Base-by-base conservation (phyloP, 2,329 filamentous ascomycete genomes). In the Passalora sequoiae region DNA sequence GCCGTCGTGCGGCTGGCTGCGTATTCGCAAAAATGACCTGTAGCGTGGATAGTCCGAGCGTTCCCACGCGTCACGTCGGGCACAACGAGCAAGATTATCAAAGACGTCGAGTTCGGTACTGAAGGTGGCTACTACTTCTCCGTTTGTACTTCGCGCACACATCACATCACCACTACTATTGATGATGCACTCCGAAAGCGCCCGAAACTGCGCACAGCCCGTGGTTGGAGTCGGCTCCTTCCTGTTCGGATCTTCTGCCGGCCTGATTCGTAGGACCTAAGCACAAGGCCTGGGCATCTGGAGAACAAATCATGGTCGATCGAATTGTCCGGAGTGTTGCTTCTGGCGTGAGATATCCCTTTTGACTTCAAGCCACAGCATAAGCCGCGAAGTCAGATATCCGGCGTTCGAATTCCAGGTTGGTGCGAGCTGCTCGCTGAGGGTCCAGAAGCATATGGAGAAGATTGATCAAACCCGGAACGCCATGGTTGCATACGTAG, bases 11-110 rank as follows among this genome's bases (percentile, higher is more conserved):
- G 43, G 30, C 37, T 41, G 22, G 21, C 19, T 40, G 39, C 35
- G 40, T 25, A 30, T 44, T 31, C 35, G 32, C 21, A 36, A 40
- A 51, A 43, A 36, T 41, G 45, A 51, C 45, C 44, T 43, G 47
- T 50, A 42, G 33, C 30, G 28, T 35, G 33, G 41, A 36, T 15
- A 33, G 27, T 32, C 17, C n/a, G 22, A 7, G 9, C 17, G 15
- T 27, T 17, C 40, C 29, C 31, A 21, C 19, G 27, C 17, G 9
- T n/a, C n/a, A n/a, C n/a, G n/a, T n/a, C n/a, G n/a, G n/a, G n/a
- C n/a, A n/a, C n/a, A n/a, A n/a, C n/a, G n/a, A n/a, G n/a, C n/a
- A n/a, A n/a, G n/a, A n/a, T n/a, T n/a, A n/a, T n/a, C n/a, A n/a
- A n/a, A n/a, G n/a, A n/a, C n/a, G n/a, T n/a, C n/a, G n/a, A n/a